Conservation (phyloP, 2,329 filamentous ascomycete species). For the Trichoderma sp. region DNA sequence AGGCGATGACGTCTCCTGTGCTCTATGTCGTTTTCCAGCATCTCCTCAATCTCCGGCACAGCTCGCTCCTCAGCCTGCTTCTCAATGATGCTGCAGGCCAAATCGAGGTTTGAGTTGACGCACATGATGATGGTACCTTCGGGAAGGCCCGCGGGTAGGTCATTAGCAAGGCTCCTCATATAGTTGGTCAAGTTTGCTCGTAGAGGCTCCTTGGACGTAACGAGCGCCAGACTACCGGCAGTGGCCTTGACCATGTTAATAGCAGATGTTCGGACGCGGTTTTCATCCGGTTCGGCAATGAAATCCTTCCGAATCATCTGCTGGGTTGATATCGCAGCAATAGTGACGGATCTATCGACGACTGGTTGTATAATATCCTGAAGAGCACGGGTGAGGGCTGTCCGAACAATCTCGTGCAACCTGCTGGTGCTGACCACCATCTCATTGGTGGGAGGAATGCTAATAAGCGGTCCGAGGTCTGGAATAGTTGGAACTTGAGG, state of each 20-base stretch:
- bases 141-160: slow-evolving; percentile 76
- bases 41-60: slow-evolving; percentile 89
- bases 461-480: slow-evolving; percentile 74
- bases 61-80: slow-evolving; percentile 93
- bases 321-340: slow-evolving; percentile 92
- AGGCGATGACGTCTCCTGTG: slow-evolving; percentile 71
- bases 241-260: slow-evolving; percentile 94
- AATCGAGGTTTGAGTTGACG: slow-evolving; percentile 94
- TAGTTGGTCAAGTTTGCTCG: slow-evolving; percentile 97
- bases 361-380: slow-evolving; percentile 97
- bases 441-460: slow-evolving; percentile 76
- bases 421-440: slow-evolving; percentile 70
- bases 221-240: slow-evolving; percentile 86
- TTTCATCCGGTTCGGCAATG: slow-evolving; percentile 85
- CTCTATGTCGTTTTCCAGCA: slow-evolving; percentile 79
- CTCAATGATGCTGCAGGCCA: slow-evolving; percentile 90
- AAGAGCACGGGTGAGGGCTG: slow-evolving; percentile 82
- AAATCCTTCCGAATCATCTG: slow-evolving; percentile 97
- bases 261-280: slow-evolving; percentile 78
- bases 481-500: slow-evolving; percentile 77
- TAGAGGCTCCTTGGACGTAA: slow-evolving; percentile 97
- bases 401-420: slow-evolving; percentile 73
- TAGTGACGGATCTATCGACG: slow-evolving; percentile 95
- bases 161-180: slow-evolving; percentile 67
- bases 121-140: slow-evolving; percentile 98